phyloP scores from a whole-genome alignment of 345 rosid genomes.

The Eucalyptus viminalis region DNA sequence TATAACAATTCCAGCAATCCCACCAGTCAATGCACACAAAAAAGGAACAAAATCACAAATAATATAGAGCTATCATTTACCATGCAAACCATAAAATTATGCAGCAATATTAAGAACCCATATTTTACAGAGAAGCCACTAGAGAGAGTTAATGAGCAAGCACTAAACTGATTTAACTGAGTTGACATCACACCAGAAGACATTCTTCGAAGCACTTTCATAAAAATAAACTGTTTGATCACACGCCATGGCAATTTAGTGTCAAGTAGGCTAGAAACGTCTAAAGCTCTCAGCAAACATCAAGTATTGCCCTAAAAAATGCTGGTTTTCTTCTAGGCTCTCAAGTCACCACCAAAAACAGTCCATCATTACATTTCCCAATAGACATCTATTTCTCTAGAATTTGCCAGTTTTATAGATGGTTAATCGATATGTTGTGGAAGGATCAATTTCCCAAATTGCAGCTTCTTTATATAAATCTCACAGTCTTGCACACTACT shows the following conservation, averaged over 20 bases:
- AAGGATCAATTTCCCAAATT: not conserved
- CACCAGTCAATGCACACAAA: not conserved
- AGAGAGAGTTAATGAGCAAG: not conserved
- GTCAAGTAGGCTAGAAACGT: not conserved
- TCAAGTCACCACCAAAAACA: not conserved
- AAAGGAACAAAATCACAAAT: not conserved
- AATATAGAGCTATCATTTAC: not conserved
- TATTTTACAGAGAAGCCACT: not conserved
- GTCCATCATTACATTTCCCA: not conserved
- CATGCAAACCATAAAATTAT: not conserved
- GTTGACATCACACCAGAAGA: not conserved
- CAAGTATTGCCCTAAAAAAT: not conserved
- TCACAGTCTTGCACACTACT: not conserved
- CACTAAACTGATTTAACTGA: not conserved
- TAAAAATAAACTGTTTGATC: not conserved
- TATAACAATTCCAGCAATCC: not conserved
- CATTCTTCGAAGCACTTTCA: not conserved
- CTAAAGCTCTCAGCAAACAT: not conserved
- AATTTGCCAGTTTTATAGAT: not conserved
- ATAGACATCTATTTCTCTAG: not conserved
- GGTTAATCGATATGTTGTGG: not conserved
- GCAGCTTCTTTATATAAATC: not conserved
- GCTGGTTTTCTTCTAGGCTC: not conserved
- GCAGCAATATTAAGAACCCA: not conserved
- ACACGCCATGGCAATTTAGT: not conserved